Conservation (phyloP, 1,139 yeast genomes). For the Sugiyamaella neomexicana region DNA sequence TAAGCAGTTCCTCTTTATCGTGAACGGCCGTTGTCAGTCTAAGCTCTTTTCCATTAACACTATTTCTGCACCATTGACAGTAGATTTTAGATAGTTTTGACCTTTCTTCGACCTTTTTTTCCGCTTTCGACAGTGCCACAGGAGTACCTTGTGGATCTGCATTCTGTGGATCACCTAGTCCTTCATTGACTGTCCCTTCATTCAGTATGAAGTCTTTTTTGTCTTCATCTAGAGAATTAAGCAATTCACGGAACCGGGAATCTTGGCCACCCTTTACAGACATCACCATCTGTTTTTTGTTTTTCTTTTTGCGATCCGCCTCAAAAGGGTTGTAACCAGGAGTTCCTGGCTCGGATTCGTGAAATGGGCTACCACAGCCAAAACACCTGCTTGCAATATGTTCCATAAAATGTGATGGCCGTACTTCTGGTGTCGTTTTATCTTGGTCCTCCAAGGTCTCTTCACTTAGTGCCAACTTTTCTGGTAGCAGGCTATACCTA, state of each 20-base stretch:
- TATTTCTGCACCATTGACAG: slow-evolving; percentile 27
- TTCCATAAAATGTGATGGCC: slow-evolving; percentile 15
- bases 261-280: slow-evolving; percentile 11
- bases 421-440: background rate
- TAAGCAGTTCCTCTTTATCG: slow-evolving; percentile 35
- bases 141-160: slow-evolving; percentile 20
- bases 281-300: background rate
- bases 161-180: slow-evolving; percentile 11
- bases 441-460: background rate
- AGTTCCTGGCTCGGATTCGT: slow-evolving; percentile 39
- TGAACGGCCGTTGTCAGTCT: slow-evolving; percentile 24
- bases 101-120: slow-evolving; percentile 20
- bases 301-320: slow-evolving; percentile 9
- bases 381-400: slow-evolving; percentile 9
- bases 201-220: slow-evolving; percentile 26
- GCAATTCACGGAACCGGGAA: slow-evolving; percentile 5
- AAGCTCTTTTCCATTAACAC: slow-evolving; percentile 18
- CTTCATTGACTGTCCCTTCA: slow-evolving; percentile 22
- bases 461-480: background rate
- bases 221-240: slow-evolving; percentile 22
- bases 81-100: slow-evolving; percentile 18
- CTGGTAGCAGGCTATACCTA: background rate
- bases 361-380: slow-evolving; percentile 56
- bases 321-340: slow-evolving; percentile 46
- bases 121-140: slow-evolving; percentile 7